Evolutionary conservation across 345 rosid species (phyloP), one percentile per base, ranked within the genome.

Genomic region (Schrenkiella parvula): DNA sequence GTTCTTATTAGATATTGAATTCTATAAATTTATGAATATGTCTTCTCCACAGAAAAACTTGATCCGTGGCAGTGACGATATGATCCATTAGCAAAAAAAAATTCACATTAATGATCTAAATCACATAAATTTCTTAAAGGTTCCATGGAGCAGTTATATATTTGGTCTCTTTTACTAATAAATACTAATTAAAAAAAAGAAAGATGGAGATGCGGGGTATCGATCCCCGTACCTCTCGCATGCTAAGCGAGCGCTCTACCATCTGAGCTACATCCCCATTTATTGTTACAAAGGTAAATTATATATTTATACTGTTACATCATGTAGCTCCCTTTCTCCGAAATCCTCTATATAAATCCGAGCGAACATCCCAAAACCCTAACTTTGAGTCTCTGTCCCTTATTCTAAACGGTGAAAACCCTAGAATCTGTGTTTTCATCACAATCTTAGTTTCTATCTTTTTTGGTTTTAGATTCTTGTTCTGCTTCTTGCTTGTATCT

Each of bases 171-270:
- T n/a, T n/a, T n/a, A n/a, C n/a, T n/a, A n/a, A n/a, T n/a, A n/a
- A n/a, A n/a, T n/a, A n/a, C n/a, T n/a, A n/a, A n/a, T n/a, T n/a
- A n/a, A 1, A 22, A 47, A 11, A 11, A 10, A 6, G 2, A 3
- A 1, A 42, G 21, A 1, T 84, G 96, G 89, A 86, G 88, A 91
- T 82, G 93, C 81, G 85, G 86, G 87, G 86, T 83, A 89, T 87
- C 89, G 87, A 86, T 83, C 88, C 92, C 88, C 79, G 86, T 83
- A 72, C 88, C 93, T 86, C 98, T 89, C 87, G 85, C 89, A 84
- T 91, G 91, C 88, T 84, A 89, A 87, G 89, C 90, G 84, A 87
- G 91, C 88, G 87, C 89, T 87, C 90, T 87, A 88, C 87, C 96
- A 89, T 84, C 87, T 88, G 90, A 92, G 89, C 91, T 85, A 84